A percentile compares a stretch with the other conserved stretches of the same genome.
Evolutionary conservation across 2,329 filamentous ascomycete genomes (phyloP).

Genomic region (Hortaea werneckii): DNA sequence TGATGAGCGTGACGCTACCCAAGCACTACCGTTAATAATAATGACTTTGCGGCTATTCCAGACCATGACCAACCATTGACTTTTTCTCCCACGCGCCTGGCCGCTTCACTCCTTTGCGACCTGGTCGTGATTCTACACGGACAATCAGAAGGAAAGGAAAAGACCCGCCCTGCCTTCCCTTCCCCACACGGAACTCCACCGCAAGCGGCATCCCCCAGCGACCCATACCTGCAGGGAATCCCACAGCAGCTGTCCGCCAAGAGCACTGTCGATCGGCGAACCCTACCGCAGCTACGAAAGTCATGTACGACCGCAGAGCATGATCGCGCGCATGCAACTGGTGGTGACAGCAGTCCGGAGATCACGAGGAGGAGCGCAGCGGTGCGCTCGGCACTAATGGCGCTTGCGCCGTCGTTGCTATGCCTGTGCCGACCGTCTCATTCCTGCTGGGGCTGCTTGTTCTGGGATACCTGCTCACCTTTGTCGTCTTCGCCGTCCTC

Average conservation of each 20-base stretch:
- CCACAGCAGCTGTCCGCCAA: background rate
- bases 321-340: background rate
- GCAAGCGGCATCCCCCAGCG: background rate
- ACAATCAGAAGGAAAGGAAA: too few relatives aligned
- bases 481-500: conserved; percentile 84
- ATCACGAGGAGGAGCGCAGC: background rate
- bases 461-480: conserved; percentile 80
- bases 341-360: background rate
- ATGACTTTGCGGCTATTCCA: too few relatives aligned
- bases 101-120: background rate
- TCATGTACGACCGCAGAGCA: background rate
- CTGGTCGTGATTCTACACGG: background rate
- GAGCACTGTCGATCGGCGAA: background rate
- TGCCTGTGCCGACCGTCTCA: conserved; percentile 42
- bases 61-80: background rate
- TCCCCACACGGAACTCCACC: background rate
- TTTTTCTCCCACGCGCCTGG: background rate
- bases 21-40: too few relatives aligned
- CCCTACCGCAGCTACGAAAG: background rate
- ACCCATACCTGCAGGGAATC: background rate
- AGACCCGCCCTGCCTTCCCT: too few relatives aligned
- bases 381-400: conserved; percentile 11
- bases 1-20: too few relatives aligned
- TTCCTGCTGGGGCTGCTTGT: conserved; percentile 80
- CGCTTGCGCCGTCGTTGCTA: conserved; percentile 15